A percentile compares a stretch with the other conserved stretches of the same genome.
Evolutionary conservation across 306 rosid genomes (phyloP).

Genomic region (Castanea crenata): DNA sequence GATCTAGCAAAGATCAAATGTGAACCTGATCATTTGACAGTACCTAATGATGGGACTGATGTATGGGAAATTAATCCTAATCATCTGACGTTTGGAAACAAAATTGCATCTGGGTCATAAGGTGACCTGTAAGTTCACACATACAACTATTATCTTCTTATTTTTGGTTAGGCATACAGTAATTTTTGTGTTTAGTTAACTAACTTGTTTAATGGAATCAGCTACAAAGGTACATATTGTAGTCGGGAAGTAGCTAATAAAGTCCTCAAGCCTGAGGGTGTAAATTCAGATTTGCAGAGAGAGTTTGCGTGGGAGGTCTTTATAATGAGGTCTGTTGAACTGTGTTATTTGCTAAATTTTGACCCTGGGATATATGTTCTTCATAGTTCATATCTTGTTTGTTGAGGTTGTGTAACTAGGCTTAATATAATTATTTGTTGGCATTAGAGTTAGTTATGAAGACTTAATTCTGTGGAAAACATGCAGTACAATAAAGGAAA

Average conservation of each 20-base stretch:
- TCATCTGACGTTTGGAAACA: slow-evolving; percentile 73
- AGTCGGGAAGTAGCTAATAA: slow-evolving; percentile 97
- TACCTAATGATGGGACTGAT: slow-evolving; percentile 91
- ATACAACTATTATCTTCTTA: too few relatives aligned
- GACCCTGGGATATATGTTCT: too few relatives aligned
- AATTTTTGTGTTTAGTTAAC: slow-evolving; percentile 24
- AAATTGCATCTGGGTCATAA: slow-evolving; percentile 94
- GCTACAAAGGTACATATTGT: slow-evolving; percentile 90
- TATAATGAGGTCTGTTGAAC: slow-evolving; percentile 78
- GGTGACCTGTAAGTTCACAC: slow-evolving; percentile 82
- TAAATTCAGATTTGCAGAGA: slow-evolving; percentile 72
- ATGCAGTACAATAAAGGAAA: too few relatives aligned
- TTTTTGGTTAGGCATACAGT: slow-evolving; percentile 10
- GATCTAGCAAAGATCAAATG: slow-evolving; percentile 47
- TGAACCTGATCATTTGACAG: slow-evolving; percentile 53
- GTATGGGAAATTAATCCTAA: slow-evolving; percentile 94
- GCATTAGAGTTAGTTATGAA: too few relatives aligned
- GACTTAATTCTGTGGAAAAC: background rate
- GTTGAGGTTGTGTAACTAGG: too few relatives aligned
- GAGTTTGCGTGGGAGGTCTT: slow-evolving; percentile 97
- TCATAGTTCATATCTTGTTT: too few relatives aligned
- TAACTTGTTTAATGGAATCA: slow-evolving; percentile 36
- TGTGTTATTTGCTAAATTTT: too few relatives aligned
- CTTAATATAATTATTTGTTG: too few relatives aligned
- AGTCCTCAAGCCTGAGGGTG: slow-evolving; percentile 78